Base-by-base conservation (phyloP, 2,329 filamentous ascomycete genomes). In the Neonectria faginata region DNA sequence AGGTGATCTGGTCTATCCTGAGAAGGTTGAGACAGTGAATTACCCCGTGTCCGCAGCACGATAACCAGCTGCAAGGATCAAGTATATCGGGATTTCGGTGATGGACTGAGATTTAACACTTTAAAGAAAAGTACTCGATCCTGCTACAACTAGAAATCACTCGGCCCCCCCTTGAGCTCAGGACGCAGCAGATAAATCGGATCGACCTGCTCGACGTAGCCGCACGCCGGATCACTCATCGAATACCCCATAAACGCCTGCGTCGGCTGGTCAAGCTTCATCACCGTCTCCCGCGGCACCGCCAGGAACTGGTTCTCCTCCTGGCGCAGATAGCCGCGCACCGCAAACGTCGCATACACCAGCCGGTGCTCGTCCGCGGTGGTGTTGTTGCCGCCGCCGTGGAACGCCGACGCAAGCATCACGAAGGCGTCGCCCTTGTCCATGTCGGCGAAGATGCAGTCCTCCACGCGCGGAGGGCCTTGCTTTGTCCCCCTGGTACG, bases 1-100 rank as follows among this genome's bases (percentile, higher is more conserved):
- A 73, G 85, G 84, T 8, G 11, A 22, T 4, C 31, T 39, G n/a
- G 14, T 52, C 7, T 52, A 31, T 6, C 16, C 12, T 22, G 29
- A 52, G 5, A 39, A 25, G 16, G 12, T 18, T 36, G 65, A 66
- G 29, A 64, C 57, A 6, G 45, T 39, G 6, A 44, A 67, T 3
- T 14, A 39, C 8, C 25, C 33, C 47, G 31, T 33, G 31, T 11
- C 29, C 9, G 10, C 31, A 12, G 11, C 2, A 33, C 10, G 31
- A 33, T 31, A 25, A 25, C 1, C n/a, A n/a, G n/a, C n/a, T n/a
- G n/a, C n/a, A n/a, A n/a, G n/a, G n/a, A n/a, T n/a, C n/a, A n/a
- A n/a, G n/a, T n/a, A n/a, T n/a, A n/a, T n/a, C n/a, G n/a, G n/a
- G n/a, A 25, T 25, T 25, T 25, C 6, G 5, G 25, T 6, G 25